These are phyloP conservation scores for Copromyces sp. DNA, from an alignment of 495 filamentous ascomycete species.

Conservation along the genomic window DNA sequence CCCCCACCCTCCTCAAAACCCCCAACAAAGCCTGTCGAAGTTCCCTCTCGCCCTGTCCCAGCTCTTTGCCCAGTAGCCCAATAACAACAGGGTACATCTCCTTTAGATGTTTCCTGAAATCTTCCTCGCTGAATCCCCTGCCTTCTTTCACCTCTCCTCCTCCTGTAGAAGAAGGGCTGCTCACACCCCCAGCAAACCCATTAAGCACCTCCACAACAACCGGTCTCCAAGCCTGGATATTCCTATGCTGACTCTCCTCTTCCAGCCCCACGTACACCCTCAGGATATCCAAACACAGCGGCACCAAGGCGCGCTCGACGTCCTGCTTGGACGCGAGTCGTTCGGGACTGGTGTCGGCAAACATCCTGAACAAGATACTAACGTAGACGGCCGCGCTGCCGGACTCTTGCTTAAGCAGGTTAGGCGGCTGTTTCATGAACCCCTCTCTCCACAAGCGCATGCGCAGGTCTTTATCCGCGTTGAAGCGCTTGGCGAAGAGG, in stretches of 20 bases:
- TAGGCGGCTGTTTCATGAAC: slow-evolving; percentile 99
- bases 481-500: slow-evolving; percentile 93
- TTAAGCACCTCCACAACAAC: slow-evolving; percentile 98
- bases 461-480: slow-evolving; percentile 88
- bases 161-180: not conserved
- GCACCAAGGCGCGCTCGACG: slow-evolving; percentile 85
- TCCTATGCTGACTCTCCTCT: slow-evolving; percentile 89
- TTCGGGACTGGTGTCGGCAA: slow-evolving; percentile 77
- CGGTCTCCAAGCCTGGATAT: slow-evolving; percentile 91
- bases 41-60: slow-evolving; percentile 48
- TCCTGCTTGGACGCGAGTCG: slow-evolving; percentile 64
- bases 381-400: slow-evolving; percentile 90
- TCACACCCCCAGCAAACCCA: slow-evolving; percentile 60
- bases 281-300: slow-evolving; percentile 89
- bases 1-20: slow-evolving; percentile 69
- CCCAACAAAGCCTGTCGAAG: slow-evolving; percentile 65
- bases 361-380: slow-evolving; percentile 91
- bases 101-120: slow-evolving; percentile 67
- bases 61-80: slow-evolving; percentile 72
- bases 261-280: slow-evolving; percentile 71
- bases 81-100: slow-evolving; percentile 80
- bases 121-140: slow-evolving; percentile 57
- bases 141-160: not conserved
- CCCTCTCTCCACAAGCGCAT: slow-evolving; percentile 93
- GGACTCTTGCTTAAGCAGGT: slow-evolving; percentile 94